A percentile compares a stretch with the other conserved stretches of the same genome.
Evolutionary conservation across 805 yeast species (phyloP).

Genomic region (Ogataea glucozyma): DNA sequence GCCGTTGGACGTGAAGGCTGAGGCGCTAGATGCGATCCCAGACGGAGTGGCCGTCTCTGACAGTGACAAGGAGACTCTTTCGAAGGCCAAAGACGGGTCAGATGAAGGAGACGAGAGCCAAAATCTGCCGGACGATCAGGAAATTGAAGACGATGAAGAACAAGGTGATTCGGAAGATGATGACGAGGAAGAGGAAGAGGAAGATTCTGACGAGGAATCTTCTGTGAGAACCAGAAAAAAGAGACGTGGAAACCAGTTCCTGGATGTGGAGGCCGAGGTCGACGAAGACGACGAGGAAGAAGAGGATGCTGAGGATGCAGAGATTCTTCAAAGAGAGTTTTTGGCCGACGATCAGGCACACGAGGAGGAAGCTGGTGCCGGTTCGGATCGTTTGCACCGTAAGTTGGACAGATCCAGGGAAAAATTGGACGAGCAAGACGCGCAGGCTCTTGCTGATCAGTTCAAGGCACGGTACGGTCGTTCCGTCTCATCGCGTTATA

Average conservation of each 20-base stretch:
- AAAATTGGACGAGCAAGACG: slow-evolving; percentile 89
- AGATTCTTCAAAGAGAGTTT: slow-evolving; percentile 77
- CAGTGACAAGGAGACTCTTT: too few relatives aligned
- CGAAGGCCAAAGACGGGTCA: slow-evolving; percentile 14
- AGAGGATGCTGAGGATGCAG: slow-evolving; percentile 96
- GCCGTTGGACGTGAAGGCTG: neutral
- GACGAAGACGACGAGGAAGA: slow-evolving; percentile 95
- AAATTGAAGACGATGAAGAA: slow-evolving; percentile 30
- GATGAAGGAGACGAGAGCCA: slow-evolving; percentile 30
- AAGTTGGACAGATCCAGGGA: slow-evolving; percentile 83
- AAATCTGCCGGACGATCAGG: slow-evolving; percentile 22
- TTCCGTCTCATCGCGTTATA: slow-evolving; percentile 72
- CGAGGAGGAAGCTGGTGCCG: slow-evolving; percentile 49
- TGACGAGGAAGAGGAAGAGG: slow-evolving; percentile 59
- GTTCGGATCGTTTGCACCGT: slow-evolving; percentile 77
- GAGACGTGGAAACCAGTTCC: slow-evolving; percentile 74
- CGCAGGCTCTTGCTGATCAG: slow-evolving; percentile 89
- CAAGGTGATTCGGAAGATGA: slow-evolving; percentile 40
- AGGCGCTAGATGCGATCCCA: neutral
- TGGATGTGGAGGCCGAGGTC: slow-evolving; percentile 99
- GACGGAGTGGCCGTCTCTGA: neutral
- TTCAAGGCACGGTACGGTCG: slow-evolving; percentile 92
- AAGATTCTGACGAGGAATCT: too few relatives aligned
- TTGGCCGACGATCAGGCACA: slow-evolving; percentile 73
- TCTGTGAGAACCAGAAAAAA: slow-evolving; percentile 46